phyloP scores from a whole-genome alignment of 2,329 filamentous ascomycete genomes.

The Nannizzia gypsea region DNA sequence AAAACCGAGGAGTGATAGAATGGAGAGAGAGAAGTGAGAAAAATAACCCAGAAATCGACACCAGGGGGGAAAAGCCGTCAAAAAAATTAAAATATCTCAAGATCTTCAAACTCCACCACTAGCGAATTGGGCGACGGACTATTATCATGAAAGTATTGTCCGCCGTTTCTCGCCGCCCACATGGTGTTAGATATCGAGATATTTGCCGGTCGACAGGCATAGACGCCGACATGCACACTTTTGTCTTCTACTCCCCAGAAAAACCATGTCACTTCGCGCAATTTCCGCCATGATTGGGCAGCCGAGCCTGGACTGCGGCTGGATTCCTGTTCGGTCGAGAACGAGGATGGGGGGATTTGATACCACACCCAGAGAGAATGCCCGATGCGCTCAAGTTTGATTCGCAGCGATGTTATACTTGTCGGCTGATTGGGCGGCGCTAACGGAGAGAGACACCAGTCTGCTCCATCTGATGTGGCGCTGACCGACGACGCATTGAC shows the following conservation, averaged over 20 bases:
- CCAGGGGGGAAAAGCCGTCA: background rate
- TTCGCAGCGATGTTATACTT: constrained; percentile 38
- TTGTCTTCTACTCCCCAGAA: constrained; percentile 50
- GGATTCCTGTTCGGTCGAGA: constrained; percentile 17
- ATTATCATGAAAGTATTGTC: constrained; percentile 14
- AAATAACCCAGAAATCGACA: constrained; percentile 5
- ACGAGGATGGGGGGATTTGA: constrained; percentile 32
- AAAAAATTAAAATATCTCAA: constrained; percentile 36
- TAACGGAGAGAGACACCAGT: constrained; percentile 45
- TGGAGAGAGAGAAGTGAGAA: too few species aligned
- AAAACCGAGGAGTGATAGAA: background rate
- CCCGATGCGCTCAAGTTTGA: constrained; percentile 47
- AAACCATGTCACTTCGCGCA: constrained; percentile 50
- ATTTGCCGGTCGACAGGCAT: constrained; percentile 45
- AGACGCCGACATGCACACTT: constrained; percentile 46
- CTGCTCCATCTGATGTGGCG: constrained; percentile 45
- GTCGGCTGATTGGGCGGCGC: constrained; percentile 27
- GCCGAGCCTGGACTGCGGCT: constrained; percentile 26
- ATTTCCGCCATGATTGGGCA: constrained; percentile 43
- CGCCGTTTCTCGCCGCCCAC: constrained; percentile 30
- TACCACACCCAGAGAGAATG: constrained; percentile 48
- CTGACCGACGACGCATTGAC: constrained; percentile 46
- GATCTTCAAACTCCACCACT: constrained; percentile 41
- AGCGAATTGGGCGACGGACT: constrained; percentile 27
- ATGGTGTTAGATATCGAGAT: constrained; percentile 30